Percentiles rank a stretch among this genome's conserved stretches.
Evolutionary conservation across 495 filamentous ascomycete genomes (phyloP).

Genomic region (Cercophora scortea): DNA sequence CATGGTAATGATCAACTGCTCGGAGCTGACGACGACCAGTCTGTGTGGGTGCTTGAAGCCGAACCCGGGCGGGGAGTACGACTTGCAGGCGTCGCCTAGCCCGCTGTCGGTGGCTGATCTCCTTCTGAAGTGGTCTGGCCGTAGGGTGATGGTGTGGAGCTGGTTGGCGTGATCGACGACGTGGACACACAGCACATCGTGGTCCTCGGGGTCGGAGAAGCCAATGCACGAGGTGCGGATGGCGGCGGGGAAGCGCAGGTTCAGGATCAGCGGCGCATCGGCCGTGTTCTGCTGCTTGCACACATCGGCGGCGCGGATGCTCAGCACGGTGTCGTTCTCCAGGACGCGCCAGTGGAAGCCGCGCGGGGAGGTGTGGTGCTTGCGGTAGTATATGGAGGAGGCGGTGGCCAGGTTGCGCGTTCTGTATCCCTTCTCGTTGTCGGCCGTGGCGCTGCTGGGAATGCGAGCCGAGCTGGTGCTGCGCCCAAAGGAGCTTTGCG

Average conservation of each 20-base stretch:
- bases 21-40: constrained; percentile 61
- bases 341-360: constrained; percentile 86
- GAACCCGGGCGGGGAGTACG: constrained; percentile 60
- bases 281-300: constrained; percentile 56
- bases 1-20: constrained; percentile 71
- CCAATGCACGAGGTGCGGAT: constrained; percentile 71
- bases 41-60: constrained; percentile 74
- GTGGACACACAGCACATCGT: constrained; percentile 72
- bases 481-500: constrained; percentile 28
- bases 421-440: constrained; percentile 70
- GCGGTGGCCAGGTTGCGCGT: constrained; percentile 65
- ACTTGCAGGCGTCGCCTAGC: constrained; percentile 67
- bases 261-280: constrained; percentile 65
- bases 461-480: constrained; percentile 22
- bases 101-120: constrained; percentile 59
- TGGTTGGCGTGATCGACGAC: constrained; percentile 70
- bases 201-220: constrained; percentile 68
- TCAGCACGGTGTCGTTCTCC: constrained; percentile 70
- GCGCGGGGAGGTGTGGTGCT: constrained; percentile 63
- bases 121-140: constrained; percentile 71
- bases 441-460: constrained; percentile 14
- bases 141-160: constrained; percentile 71
- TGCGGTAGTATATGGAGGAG: constrained; percentile 78
- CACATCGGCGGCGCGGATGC: constrained; percentile 76
- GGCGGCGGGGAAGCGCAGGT: constrained; percentile 63